phyloP scores from a whole-genome alignment of 2,329 filamentous ascomycete species.

The Pseudocercospora ulei region DNA sequence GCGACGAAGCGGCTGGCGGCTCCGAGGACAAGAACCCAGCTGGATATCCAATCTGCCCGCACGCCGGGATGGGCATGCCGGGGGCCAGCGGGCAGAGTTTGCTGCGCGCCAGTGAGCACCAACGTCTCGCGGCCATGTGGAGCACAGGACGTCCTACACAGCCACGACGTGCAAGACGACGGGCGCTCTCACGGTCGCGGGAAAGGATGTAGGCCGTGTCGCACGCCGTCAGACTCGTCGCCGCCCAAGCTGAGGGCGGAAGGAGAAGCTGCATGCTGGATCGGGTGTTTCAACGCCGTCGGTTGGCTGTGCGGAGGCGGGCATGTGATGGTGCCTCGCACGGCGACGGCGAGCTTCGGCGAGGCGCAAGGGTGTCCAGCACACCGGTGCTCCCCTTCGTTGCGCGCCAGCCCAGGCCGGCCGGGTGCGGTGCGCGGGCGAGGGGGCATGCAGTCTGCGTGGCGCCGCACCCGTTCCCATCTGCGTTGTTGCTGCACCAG shows the following conservation, averaged over 20 bases:
- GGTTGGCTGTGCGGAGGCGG: slow-evolving; percentile 11
- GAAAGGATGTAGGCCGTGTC: slow-evolving; percentile 15
- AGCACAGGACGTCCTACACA: too few species aligned
- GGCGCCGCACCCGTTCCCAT: too few species aligned
- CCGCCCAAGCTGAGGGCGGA: slow-evolving; percentile 16
- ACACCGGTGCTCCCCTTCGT: background rate
- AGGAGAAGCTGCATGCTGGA: slow-evolving; percentile 20
- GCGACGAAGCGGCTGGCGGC: slow-evolving; percentile 7
- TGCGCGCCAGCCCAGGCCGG: background rate
- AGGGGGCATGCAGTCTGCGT: too few species aligned
- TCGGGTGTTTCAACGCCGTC: slow-evolving; percentile 16
- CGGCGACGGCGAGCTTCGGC: slow-evolving; percentile 6
- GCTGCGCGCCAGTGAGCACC: slow-evolving; percentile 7
- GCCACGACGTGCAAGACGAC: too few species aligned
- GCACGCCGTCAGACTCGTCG: slow-evolving; percentile 13
- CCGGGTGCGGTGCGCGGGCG: slow-evolving; percentile 6
- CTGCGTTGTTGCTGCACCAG: too few species aligned
- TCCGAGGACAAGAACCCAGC: too few species aligned
- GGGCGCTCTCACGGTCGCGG: slow-evolving; percentile 10
- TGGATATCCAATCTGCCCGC: background rate
- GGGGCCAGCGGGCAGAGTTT: background rate
- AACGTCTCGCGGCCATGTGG: slow-evolving; percentile 14
- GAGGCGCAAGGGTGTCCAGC: slow-evolving; percentile 1
- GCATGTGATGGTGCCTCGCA: slow-evolving; percentile 17
- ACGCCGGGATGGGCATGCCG: background rate